Percentiles rank a stretch among this genome's conserved stretches.
These are phyloP conservation scores for Geosiphon pyriformis DNA, from an alignment of 192 early-diverging fungal species.

Conservation along the genomic window DNA sequence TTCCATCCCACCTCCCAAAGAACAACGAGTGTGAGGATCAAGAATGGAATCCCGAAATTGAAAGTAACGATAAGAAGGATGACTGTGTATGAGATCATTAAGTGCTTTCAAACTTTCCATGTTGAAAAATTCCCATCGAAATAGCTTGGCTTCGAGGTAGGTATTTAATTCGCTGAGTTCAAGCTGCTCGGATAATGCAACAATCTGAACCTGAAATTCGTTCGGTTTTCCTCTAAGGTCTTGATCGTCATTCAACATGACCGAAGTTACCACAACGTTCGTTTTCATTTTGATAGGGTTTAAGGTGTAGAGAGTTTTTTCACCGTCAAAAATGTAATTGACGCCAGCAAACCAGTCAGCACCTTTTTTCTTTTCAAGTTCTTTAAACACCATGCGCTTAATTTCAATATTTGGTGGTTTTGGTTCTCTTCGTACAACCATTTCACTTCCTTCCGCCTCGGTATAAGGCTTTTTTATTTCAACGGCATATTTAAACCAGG, in stretches of 20 bases:
- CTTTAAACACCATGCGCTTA: conserved; percentile 8
- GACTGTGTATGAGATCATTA: conserved; percentile 34
- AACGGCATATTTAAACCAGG: not conserved
- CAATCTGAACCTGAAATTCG: conserved; percentile 12
- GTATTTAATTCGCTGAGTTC: conserved; percentile 5
- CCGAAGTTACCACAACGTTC: conserved; percentile 1
- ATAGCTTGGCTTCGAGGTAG: conserved; percentile 1
- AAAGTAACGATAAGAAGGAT: conserved; percentile 28
- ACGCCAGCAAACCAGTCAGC: conserved; percentile 7
- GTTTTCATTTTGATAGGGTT: not conserved
- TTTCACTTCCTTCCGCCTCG: not conserved
- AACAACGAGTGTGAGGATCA: conserved; percentile 15
- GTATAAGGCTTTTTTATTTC: not conserved
- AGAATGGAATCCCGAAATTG: conserved; percentile 30
- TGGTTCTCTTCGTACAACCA: not conserved
- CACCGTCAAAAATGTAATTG: conserved; percentile 8
- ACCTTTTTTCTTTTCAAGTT: conserved; percentile 18
- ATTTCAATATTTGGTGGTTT: not conserved
- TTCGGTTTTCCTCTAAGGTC: not conserved
- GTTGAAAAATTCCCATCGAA: conserved; percentile 19
- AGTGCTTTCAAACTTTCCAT: conserved; percentile 25
- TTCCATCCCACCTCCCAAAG: conserved; percentile 65
- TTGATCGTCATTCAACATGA: conserved; percentile 18
- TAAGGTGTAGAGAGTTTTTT: conserved; percentile 2
- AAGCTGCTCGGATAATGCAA: not conserved